phyloP scores from a whole-genome alignment of 192 early-diverging fungal genomes.

The Umbelopsis sp. region DNA sequence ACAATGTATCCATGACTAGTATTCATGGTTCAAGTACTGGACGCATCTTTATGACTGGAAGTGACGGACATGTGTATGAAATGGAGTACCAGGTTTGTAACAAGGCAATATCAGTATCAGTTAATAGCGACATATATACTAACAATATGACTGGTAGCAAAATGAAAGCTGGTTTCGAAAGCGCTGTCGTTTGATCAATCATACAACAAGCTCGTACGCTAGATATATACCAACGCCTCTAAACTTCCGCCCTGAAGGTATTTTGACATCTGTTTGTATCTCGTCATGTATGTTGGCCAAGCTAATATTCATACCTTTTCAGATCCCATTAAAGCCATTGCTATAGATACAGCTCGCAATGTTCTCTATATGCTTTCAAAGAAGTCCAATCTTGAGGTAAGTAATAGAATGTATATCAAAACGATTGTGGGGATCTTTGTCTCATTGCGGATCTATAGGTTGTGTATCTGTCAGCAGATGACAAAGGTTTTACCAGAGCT shows the following conservation, averaged over 20 bases:
- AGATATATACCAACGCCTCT: slow-evolving; percentile 76
- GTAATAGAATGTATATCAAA: background rate
- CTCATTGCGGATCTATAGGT: background rate
- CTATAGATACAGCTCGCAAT: slow-evolving; percentile 65
- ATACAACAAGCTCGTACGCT: slow-evolving; percentile 62
- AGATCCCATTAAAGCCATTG: slow-evolving; percentile 66
- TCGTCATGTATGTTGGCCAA: background rate
- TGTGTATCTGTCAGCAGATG: slow-evolving; percentile 62
- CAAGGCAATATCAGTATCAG: background rate
- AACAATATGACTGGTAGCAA: slow-evolving; percentile 35
- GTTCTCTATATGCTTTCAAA: slow-evolving; percentile 74
- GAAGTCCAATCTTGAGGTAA: slow-evolving; percentile 68
- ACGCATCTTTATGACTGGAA: slow-evolving; percentile 89
- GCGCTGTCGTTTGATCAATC: slow-evolving; percentile 66
- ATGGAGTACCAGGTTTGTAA: slow-evolving; percentile 70
- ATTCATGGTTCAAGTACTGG: slow-evolving; percentile 81
- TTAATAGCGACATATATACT: background rate
- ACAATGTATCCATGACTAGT: slow-evolving; percentile 77
- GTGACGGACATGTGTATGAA: slow-evolving; percentile 87
- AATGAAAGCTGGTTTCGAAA: slow-evolving; percentile 87
- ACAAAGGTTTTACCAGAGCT: slow-evolving; percentile 55
- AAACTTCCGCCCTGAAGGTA: slow-evolving; percentile 28
- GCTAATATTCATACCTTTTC: background rate
- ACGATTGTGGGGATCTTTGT: too few relatives aligned
- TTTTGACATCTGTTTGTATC: background rate